Evolutionary conservation across 176 grass and related monocot genomes (phyloP), one percentile per base, ranked within the genome.

Genomic region (Tillandsia leiboldiana): DNA sequence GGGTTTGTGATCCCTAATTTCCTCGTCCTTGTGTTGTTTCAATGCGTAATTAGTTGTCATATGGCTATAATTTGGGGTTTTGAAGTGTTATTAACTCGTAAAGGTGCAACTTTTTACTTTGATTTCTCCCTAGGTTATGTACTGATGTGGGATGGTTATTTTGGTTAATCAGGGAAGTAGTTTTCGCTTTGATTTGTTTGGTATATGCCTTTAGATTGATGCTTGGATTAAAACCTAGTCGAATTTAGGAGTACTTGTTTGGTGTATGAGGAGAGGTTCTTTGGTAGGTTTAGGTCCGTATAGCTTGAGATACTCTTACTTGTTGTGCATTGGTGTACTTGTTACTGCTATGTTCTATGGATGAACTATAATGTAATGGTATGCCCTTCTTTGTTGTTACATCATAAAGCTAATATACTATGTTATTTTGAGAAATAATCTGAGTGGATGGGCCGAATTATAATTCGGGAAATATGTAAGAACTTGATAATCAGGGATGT

Each of bases 401-500:
- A 33, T 33, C 29, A 33, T 33, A 33, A 33, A 33, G 29, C 29
- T 33, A 33, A 33, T 33, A 33, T 33, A 33, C 29, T 33, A 33
- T 33, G 20, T 59, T 59, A 59, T 59, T 22, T 22, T 14, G 56
- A 8, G 54, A 58, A 58, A 58, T 20, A 17, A 58, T 61, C 7
- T 8, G 17, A 23, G 56, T 61, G n/a, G 4, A 10, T 61, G 56
- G 6, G 22, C 56, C 33, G 33, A 42, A 42, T 42, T 42, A 42
- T 42, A 42, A 42, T 42, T 48, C 52, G 7, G 28, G 49, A 48
- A 59, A 9, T 58, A 8, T 58, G 49, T 49, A 63, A 14, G 54
- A 67, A 50, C 27, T 47, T 42, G 50, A 78, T 29, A 12, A 59
- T 24, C 26, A 24, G 47, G 70, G 66, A 68, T 63, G 65, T 70